phyloP scores from a whole-genome alignment of 768 basidiomycete species.

The Terana coerulea region DNA sequence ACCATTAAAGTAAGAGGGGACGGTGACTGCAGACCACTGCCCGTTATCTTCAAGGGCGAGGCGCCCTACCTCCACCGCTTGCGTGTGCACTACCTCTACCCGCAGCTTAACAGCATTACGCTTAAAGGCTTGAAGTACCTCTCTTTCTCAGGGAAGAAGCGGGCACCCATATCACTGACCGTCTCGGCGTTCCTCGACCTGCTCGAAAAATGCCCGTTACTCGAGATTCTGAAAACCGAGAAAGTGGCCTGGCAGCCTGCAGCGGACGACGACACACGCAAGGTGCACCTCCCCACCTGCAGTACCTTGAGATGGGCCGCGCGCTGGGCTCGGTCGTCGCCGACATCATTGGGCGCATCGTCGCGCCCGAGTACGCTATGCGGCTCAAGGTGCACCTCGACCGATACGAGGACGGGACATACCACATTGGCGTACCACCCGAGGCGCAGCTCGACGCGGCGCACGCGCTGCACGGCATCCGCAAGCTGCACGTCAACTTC shows the following conservation, averaged over 20 bases:
- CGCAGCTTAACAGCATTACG: conserved; percentile 14
- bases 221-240: conserved; percentile 18
- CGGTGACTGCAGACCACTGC: conserved; percentile 18
- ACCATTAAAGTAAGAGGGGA: conserved; percentile 17
- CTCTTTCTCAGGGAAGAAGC: conserved; percentile 23
- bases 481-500: conserved; percentile 21
- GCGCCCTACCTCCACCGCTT: conserved; percentile 20
- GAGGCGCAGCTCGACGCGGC: conserved; percentile 15
- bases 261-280: conserved; percentile 17
- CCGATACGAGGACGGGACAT: conserved; percentile 19
- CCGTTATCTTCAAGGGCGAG: conserved; percentile 19
- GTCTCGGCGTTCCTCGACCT: conserved; percentile 22
- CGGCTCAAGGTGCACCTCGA: conserved; percentile 22
- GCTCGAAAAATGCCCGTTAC: conserved; percentile 20
- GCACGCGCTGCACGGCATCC: conserved; percentile 22
- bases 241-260: conserved; percentile 19
- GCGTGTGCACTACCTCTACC: conserved; percentile 19
- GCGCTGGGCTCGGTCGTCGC: conserved; percentile 16
- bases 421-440: conserved; percentile 22
- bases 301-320: conserved; percentile 21
- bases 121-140: conserved; percentile 18
- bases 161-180: conserved; percentile 17
- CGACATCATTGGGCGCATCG: conserved; percentile 19
- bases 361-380: conserved; percentile 21
- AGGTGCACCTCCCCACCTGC: conserved; percentile 20